A percentile compares a stretch with the other conserved stretches of the same genome.
Conservation (phyloP, 805 yeast species). For the Candida sphagnicola region DNA sequence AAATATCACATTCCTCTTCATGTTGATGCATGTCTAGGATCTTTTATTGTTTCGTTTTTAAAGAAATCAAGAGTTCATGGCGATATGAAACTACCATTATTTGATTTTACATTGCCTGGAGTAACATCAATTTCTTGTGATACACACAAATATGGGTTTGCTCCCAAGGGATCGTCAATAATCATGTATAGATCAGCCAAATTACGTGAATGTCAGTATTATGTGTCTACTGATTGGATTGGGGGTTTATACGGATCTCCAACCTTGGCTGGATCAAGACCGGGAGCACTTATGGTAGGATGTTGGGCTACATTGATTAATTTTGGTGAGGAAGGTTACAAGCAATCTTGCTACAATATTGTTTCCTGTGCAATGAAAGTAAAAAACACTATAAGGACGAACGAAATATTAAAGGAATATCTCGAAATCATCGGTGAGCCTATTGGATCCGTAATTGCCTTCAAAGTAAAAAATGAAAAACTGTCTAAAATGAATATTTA, state of each 20-base stretch:
- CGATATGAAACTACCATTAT: slow-evolving; percentile 43
- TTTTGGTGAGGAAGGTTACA: slow-evolving; percentile 84
- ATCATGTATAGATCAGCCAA: slow-evolving; percentile 77
- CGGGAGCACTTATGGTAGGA: slow-evolving; percentile 96
- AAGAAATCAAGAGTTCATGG: slow-evolving; percentile 53
- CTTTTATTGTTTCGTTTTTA: slow-evolving; percentile 81
- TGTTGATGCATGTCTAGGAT: slow-evolving; percentile 94
- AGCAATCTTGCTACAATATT: slow-evolving; percentile 60
- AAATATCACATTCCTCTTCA: slow-evolving; percentile 77
- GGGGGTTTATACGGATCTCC: slow-evolving; percentile 98
- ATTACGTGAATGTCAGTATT: slow-evolving; percentile 79
- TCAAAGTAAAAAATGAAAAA: slow-evolving; percentile 44
- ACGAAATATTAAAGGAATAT: slow-evolving; percentile 45
- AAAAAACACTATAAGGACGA: slow-evolving; percentile 41
- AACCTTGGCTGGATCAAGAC: slow-evolving; percentile 93
- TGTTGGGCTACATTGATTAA: slow-evolving; percentile 92
- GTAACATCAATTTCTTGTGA: slow-evolving; percentile 99
- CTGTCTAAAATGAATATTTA: slow-evolving; percentile 57
- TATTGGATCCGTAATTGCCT: slow-evolving; percentile 73
- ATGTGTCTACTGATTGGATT: slow-evolving; percentile 77
- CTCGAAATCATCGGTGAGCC: slow-evolving; percentile 84
- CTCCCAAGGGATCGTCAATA: slow-evolving; percentile 93
- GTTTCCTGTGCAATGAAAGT: slow-evolving; percentile 60
- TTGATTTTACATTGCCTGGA: slow-evolving; percentile 81
- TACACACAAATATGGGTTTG: slow-evolving; percentile 98